These are phyloP conservation scores for Phytophthora foliorum DNA, from an alignment of 352 stramenopile species.

Conservation along the genomic window DNA sequence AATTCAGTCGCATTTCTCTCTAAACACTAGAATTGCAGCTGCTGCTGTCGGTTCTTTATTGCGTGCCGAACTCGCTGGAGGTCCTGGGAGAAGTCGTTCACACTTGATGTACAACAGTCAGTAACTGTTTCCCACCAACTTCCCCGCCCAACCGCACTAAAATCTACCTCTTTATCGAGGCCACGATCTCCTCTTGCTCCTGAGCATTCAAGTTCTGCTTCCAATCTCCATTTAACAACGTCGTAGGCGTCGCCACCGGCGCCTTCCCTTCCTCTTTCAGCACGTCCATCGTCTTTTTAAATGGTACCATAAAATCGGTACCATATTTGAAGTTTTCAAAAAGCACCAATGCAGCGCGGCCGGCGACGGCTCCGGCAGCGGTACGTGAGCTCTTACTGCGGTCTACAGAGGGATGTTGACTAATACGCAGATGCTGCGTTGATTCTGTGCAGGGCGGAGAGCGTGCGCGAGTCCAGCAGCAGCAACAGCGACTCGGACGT, in stretches of 20 bases:
- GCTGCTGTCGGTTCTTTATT: constrained; percentile 27
- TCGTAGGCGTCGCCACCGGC: not conserved
- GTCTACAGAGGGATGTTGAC: not conserved
- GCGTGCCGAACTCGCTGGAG: constrained; percentile 31
- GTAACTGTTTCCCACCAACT: not conserved
- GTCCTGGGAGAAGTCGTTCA: constrained; percentile 35
- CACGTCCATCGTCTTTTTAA: constrained; percentile 17
- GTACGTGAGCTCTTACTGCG: constrained; percentile 15
- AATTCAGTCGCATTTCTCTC: not conserved
- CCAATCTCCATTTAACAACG: constrained; percentile 9
- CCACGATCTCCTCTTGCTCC: constrained; percentile 30
- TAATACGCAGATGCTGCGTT: not conserved
- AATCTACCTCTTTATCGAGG: constrained; percentile 35
- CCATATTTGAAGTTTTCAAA: constrained; percentile 35
- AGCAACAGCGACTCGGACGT: constrained; percentile 49
- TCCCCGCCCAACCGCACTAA: not conserved
- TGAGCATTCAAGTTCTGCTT: constrained; percentile 28
- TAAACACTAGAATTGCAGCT: too few species aligned
- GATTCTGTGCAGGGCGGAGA: constrained; percentile 12
- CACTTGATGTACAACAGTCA: constrained; percentile 16
- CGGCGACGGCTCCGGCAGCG: constrained; percentile 38
- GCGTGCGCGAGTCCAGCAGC: constrained; percentile 15
- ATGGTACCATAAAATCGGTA: constrained; percentile 9
- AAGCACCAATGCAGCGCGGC: constrained; percentile 27
- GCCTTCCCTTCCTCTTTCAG: constrained; percentile 19